These are phyloP conservation scores for Zygoascus biomembranicola DNA, from an alignment of 805 yeast species.

Conservation along the genomic window DNA sequence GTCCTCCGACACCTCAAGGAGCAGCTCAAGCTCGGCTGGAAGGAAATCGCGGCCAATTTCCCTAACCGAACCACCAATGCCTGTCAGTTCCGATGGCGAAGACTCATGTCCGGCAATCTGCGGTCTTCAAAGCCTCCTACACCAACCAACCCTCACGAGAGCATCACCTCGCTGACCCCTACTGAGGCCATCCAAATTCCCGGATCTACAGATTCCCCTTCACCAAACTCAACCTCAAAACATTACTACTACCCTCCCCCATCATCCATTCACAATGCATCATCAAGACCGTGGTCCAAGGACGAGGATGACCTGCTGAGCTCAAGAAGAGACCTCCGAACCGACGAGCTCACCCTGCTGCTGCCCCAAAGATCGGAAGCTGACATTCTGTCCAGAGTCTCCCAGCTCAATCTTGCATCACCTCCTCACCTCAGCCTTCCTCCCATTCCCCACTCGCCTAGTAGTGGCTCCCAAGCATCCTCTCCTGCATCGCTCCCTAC, in stretches of 20 bases:
- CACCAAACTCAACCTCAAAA: constrained; percentile 8
- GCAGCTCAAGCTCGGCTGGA: constrained; percentile 79
- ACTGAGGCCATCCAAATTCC: not conserved
- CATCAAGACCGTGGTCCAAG: constrained; percentile 31
- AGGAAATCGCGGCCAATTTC: constrained; percentile 74
- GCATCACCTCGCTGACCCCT: not conserved
- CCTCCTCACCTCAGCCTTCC: not conserved
- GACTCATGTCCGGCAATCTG: constrained; percentile 43
- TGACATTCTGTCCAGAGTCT: constrained; percentile 41
- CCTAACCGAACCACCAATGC: constrained; percentile 80
- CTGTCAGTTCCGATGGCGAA: constrained; percentile 83
- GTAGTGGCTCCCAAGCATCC: not conserved
- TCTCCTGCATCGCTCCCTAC: constrained; percentile 2
- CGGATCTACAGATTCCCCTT: constrained; percentile 7
- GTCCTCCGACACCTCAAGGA: constrained; percentile 70
- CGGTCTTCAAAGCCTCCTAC: constrained; percentile 7
- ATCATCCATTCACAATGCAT: not conserved
- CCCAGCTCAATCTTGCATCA: not conserved
- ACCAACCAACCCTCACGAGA: constrained; percentile 5
- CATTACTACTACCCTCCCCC: not conserved
- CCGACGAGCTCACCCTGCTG: constrained; percentile 65
- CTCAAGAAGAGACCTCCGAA: constrained; percentile 45
- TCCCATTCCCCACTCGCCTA: not conserved
- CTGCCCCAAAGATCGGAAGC: constrained; percentile 64
- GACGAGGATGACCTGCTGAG: constrained; percentile 68